Evolutionary conservation across 305 asterid genomes (phyloP).

Genomic region (Solanum aculeatissimum): DNA sequence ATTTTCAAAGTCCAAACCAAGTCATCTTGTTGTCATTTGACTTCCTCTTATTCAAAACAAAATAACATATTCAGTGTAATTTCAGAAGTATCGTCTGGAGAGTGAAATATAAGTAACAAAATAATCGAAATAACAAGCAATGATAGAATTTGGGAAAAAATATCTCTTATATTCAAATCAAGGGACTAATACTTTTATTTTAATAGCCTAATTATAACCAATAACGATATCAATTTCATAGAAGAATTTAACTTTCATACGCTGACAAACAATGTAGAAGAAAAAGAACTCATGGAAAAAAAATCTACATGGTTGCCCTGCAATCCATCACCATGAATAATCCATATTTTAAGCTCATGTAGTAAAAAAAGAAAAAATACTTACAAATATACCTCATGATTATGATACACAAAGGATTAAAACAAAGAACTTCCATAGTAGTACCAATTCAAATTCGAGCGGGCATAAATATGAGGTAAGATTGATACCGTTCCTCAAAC

Average conservation of each 20-base stretch:
- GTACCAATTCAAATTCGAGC: background rate
- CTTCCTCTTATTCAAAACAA: background rate
- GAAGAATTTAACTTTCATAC: background rate
- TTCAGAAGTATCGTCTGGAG: accelerated
- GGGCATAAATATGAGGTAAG: too few relatives aligned
- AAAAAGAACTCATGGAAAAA: background rate
- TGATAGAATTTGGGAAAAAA: background rate
- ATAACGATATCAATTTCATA: background rate
- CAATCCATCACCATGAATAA: background rate
- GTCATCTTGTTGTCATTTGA: background rate
- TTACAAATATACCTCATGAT: background rate
- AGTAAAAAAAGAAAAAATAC: background rate
- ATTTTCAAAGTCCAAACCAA: background rate
- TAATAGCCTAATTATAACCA: background rate
- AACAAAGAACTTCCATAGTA: background rate
- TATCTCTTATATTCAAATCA: background rate
- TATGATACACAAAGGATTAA: background rate
- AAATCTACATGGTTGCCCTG: background rate
- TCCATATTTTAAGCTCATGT: background rate
- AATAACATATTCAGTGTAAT: background rate
- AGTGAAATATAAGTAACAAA: too few relatives aligned
- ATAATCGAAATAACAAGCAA: background rate
- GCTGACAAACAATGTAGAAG: background rate
- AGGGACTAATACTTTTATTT: background rate
- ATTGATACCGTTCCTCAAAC: background rate